These are phyloP conservation scores for Cladophialophora immunda DNA, from an alignment of 2,329 filamentous ascomycete species.

Conservation along the genomic window DNA sequence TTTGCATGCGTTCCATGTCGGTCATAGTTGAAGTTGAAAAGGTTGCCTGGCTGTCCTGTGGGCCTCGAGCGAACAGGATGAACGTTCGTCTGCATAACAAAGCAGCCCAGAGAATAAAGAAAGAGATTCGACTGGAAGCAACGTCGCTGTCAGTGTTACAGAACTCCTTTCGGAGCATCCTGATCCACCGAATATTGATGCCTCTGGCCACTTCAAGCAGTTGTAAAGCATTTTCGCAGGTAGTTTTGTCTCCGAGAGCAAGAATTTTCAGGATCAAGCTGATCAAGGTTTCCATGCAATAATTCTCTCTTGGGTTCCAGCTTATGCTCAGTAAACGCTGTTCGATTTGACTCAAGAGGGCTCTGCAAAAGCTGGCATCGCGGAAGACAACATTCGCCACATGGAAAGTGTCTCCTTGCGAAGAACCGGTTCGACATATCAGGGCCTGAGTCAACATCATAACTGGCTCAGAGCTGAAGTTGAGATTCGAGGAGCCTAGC, in stretches of 20 bases:
- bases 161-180: slow-evolving; percentile 20
- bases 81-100: slow-evolving; percentile 36
- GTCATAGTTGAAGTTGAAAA: slow-evolving; percentile 3
- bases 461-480: slow-evolving; percentile 66
- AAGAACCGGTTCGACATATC: slow-evolving; percentile 60
- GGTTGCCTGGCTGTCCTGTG: neutral
- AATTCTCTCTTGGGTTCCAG: slow-evolving; percentile 66
- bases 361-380: slow-evolving; percentile 16
- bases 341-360: slow-evolving; percentile 52
- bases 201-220: slow-evolving; percentile 13
- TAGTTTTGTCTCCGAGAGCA: slow-evolving; percentile 57
- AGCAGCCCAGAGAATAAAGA: slow-evolving; percentile 35
- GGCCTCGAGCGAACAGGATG: slow-evolving; percentile 5
- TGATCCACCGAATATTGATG: slow-evolving; percentile 19
- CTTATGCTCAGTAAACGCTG: slow-evolving; percentile 57
- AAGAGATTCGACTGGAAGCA: slow-evolving; percentile 47
- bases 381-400: slow-evolving; percentile 17
- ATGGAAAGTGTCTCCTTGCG: slow-evolving; percentile 49
- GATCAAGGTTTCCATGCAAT: slow-evolving; percentile 67
- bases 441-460: slow-evolving; percentile 60
- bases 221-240: slow-evolving; percentile 39
- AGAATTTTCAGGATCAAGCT: slow-evolving; percentile 57
- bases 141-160: slow-evolving; percentile 45
- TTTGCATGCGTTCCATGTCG: slow-evolving; percentile 17
- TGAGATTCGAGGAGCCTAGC: slow-evolving; percentile 63